Evolutionary conservation across 1,139 yeast genomes (phyloP).

Genomic region (Blastobotrys niveus): DNA sequence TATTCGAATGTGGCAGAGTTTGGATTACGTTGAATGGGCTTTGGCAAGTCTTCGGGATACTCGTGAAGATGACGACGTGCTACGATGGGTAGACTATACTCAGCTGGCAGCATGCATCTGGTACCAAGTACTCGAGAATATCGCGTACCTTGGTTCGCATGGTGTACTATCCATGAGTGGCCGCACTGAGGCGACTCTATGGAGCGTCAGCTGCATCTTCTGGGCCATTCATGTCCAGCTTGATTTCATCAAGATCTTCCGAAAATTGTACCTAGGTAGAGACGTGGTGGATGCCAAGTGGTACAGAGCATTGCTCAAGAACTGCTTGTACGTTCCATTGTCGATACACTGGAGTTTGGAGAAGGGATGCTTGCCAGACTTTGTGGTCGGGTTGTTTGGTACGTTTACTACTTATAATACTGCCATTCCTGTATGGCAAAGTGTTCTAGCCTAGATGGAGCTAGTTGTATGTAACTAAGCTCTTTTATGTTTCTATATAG

Average conservation of each 20-base stretch:
- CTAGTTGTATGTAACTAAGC: not conserved
- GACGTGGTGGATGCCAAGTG: constrained; percentile 22
- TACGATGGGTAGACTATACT: constrained; percentile 22
- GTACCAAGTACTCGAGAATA: constrained; percentile 40
- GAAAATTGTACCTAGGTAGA: constrained; percentile 12
- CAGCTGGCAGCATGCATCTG: constrained; percentile 36
- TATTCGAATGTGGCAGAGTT: constrained; percentile 36
- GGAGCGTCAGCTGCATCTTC: constrained; percentile 37
- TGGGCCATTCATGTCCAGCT: constrained; percentile 41
- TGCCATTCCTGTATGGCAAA: constrained; percentile 25
- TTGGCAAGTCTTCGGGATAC: constrained; percentile 24
- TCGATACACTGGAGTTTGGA: constrained; percentile 42
- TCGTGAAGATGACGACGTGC: constrained; percentile 18
- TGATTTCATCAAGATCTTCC: constrained; percentile 28
- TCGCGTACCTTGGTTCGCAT: constrained; percentile 39
- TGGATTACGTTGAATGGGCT: constrained; percentile 37
- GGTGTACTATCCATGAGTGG: constrained; percentile 32
- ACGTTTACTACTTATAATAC: constrained; percentile 32
- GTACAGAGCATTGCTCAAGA: constrained; percentile 30
- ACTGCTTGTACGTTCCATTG: constrained; percentile 39
- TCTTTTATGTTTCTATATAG: not conserved
- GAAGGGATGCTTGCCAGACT: constrained; percentile 33
- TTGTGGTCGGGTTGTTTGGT: constrained; percentile 38
- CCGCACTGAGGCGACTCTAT: constrained; percentile 29
- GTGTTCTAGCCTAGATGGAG: constrained; percentile 9